Base-by-base conservation (phyloP, 495 filamentous ascomycete genomes). In the Hapsidospora chrysogenum region DNA sequence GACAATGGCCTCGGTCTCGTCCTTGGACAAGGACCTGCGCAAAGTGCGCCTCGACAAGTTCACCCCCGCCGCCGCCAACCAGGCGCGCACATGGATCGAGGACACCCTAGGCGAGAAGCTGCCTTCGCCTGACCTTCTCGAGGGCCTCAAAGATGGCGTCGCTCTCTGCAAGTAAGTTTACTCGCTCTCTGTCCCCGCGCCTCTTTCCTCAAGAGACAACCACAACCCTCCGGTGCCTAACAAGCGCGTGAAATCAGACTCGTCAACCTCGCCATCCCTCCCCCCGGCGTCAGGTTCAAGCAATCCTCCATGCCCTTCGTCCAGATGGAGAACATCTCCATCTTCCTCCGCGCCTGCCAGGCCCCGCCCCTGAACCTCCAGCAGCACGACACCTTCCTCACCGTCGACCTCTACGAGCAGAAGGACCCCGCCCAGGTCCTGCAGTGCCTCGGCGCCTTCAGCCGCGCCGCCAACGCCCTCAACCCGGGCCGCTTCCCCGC, bases 251-350 rank as follows among this genome's bases (percentile, higher is more conserved):
- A n/a, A n/a, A n/a, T n/a, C 40, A 93, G 86, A 46, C 74, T 97
- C 27, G 68, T 81, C 39, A 97, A 94, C 48, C 66, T 85, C 36
- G 82, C 72, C 31, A 61, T 86, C 35, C 77, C 76, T 7, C 65
- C 74, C 7, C 78, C 85, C 8, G 80, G 80, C 27, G 73, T 92
- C 53, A 74, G 69, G 50, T 63, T 68, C 49, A 93, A 94, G 57
- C 64, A 73, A 39, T 92, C 83, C 0, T 48, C 74, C 17, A 96
- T 95, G 85, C 89, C 89, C 2, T 97, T 97, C 56, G 86, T 96
- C 21, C 92, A 96, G 56, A 96, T 94, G 89, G 89, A 99, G 52
- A 96, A 99, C 47, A 94, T 99, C 48, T 92, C 87, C 7, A 81
- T 89, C 50, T 99, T 95, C 60, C 75, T 99, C 31, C 75, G 73